A percentile compares a stretch with the other conserved stretches of the same genome.
phyloP scores from a whole-genome alignment of 73 alveolate species.

The Stentor coeruleus region DNA sequence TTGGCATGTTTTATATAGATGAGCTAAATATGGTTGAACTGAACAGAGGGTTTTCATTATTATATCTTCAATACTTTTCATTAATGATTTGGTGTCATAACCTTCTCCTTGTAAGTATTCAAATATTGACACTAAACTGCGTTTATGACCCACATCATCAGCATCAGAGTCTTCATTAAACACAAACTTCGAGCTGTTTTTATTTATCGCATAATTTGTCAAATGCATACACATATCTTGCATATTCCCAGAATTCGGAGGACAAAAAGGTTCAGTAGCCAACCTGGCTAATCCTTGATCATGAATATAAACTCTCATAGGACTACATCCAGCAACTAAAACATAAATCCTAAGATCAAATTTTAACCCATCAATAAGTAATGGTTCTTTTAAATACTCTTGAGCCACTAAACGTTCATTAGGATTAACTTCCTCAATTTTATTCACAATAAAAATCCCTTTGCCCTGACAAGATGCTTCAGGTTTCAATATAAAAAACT shows the following conservation, averaged over 20 bases:
- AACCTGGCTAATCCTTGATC: constrained; percentile 91
- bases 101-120: constrained; percentile 42
- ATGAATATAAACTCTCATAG: constrained; percentile 80
- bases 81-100: constrained; percentile 41
- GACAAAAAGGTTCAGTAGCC: constrained; percentile 60
- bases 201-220: constrained; percentile 82
- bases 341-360: constrained; percentile 87
- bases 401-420: constrained; percentile 77
- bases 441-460: constrained; percentile 65
- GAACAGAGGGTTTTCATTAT: constrained; percentile 54
- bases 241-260: constrained; percentile 60
- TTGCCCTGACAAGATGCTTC: constrained; percentile 77
- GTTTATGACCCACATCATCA: constrained; percentile 61
- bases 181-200: constrained; percentile 65
- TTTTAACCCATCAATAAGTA: constrained; percentile 82
- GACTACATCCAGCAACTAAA: constrained; percentile 85
- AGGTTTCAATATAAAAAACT: constrained; percentile 71
- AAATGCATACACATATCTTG: constrained; percentile 74
- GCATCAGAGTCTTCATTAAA: constrained; percentile 45
- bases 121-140: constrained; percentile 55
- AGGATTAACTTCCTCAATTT: constrained; percentile 47
- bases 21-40: constrained; percentile 52
- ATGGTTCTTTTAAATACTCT: constrained; percentile 82
- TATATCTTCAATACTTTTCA: constrained; percentile 38
- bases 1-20: constrained; percentile 48